Evolutionary conservation across 2,329 filamentous ascomycete genomes (phyloP).

Genomic region (Talaromyces sp.): DNA sequence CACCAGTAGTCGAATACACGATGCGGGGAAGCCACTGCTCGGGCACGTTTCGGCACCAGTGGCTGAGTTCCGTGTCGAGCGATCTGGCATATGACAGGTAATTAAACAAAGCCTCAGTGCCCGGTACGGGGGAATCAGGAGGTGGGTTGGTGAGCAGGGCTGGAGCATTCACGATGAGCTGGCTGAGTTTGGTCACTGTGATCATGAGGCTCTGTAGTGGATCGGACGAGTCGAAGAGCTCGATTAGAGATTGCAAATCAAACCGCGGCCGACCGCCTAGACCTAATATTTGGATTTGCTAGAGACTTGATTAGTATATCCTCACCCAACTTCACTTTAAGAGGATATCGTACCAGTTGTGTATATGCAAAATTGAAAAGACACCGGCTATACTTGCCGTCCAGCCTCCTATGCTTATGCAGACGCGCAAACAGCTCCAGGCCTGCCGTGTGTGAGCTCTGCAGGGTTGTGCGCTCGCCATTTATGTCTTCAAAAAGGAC

Average conservation of each 20-base stretch:
- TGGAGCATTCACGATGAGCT: conserved; percentile 20
- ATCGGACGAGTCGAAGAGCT: conserved; percentile 22
- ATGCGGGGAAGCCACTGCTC: conserved; percentile 30
- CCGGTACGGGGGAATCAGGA: neutral
- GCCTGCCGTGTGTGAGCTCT: conserved; percentile 31
- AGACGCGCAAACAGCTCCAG: conserved; percentile 31
- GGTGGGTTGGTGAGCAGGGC: neutral
- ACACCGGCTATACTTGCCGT: conserved; percentile 26
- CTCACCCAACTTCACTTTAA: neutral
- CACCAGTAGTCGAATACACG: conserved; percentile 24
- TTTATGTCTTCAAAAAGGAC: conserved; percentile 36
- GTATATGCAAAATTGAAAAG: conserved; percentile 33
- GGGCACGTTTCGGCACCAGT: conserved; percentile 27
- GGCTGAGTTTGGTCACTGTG: conserved; percentile 25
- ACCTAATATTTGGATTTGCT: conserved; percentile 32
- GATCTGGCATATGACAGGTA: conserved; percentile 20
- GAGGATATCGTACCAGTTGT: conserved; percentile 24
- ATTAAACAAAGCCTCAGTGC: conserved; percentile 14
- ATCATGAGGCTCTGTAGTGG: conserved; percentile 28
- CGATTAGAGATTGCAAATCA: conserved; percentile 24
- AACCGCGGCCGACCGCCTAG: conserved; percentile 27
- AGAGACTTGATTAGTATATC: conserved; percentile 3
- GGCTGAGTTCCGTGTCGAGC: conserved; percentile 24
- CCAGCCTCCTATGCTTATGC: conserved; percentile 26
- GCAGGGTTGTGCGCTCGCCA: conserved; percentile 29